phyloP scores from a whole-genome alignment of 768 basidiomycete genomes.

The Russula sp. region DNA sequence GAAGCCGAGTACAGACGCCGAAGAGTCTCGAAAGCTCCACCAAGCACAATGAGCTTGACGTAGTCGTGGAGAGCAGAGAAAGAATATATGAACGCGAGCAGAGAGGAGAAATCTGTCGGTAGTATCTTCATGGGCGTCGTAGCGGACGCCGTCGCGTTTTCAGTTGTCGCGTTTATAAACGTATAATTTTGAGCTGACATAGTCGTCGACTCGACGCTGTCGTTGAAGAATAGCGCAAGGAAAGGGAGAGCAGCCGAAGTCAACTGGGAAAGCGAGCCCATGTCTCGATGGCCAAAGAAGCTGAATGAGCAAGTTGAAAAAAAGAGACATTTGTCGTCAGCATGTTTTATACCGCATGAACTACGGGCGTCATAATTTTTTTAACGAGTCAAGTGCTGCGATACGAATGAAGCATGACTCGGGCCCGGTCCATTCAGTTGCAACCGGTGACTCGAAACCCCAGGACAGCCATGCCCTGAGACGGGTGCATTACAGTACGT shows the following conservation, averaged over 20 bases:
- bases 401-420: background rate
- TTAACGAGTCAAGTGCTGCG: background rate
- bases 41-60: conserved; percentile 59
- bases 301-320: background rate
- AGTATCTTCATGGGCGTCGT: conserved; percentile 15
- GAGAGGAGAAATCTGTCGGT: conserved; percentile 36
- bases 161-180: background rate
- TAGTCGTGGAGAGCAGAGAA: conserved; percentile 59
- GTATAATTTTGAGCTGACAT: background rate
- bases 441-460: background rate
- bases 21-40: conserved; percentile 56
- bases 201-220: background rate
- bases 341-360: background rate
- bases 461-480: background rate
- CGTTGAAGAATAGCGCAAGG: conserved; percentile 12
- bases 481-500: too few species aligned
- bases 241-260: conserved; percentile 7
- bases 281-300: background rate
- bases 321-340: background rate
- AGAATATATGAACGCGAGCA: conserved; percentile 49
- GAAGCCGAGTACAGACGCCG: conserved; percentile 46
- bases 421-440: background rate
- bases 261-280: conserved; percentile 14
- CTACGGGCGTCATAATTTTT: background rate
- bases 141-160: conserved; percentile 6